These are phyloP conservation scores for Didymella arachidicola DNA, from an alignment of 2,329 filamentous ascomycete species.

Conservation along the genomic window DNA sequence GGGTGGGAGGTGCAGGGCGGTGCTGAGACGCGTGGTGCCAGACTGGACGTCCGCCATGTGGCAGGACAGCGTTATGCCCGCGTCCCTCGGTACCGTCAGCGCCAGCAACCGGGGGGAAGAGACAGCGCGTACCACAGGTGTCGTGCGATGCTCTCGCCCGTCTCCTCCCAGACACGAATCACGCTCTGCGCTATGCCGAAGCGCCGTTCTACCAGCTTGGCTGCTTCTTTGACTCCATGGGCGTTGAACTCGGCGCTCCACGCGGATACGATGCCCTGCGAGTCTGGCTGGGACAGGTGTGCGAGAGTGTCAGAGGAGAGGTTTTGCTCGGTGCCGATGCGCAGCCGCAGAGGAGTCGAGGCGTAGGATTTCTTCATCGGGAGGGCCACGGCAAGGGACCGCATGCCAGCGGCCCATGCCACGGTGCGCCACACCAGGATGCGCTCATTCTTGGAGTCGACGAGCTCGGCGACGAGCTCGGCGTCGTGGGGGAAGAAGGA, in stretches of 20 bases:
- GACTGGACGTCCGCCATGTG: slow-evolving; percentile 51
- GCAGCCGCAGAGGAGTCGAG: slow-evolving; percentile 52
- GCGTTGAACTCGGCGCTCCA: slow-evolving; percentile 61
- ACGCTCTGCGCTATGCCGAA: slow-evolving; percentile 55
- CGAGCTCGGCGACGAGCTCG: slow-evolving; percentile 53
- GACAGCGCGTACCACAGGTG: slow-evolving; percentile 69
- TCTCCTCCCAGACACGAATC: slow-evolving; percentile 70
- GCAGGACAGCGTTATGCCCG: slow-evolving; percentile 64
- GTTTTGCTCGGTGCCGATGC: slow-evolving; percentile 48
- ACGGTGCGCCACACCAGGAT: slow-evolving; percentile 54
- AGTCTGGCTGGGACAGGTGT: slow-evolving; percentile 33
- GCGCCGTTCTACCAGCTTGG: slow-evolving; percentile 64
- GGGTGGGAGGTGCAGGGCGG: not conserved
- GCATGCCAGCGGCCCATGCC: slow-evolving; percentile 55
- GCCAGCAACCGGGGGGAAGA: not conserved
- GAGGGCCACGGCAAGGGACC: slow-evolving; percentile 55
- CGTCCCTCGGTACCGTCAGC: slow-evolving; percentile 56
- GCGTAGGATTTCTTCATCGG: slow-evolving; percentile 51
- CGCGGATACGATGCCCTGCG: slow-evolving; percentile 63
- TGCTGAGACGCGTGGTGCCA: not conserved
- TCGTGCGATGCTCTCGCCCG: slow-evolving; percentile 74
- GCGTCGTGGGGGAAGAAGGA: slow-evolving; percentile 63
- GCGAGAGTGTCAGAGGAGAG: slow-evolving; percentile 40
- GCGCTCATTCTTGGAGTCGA: slow-evolving; percentile 1
- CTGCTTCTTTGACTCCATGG: slow-evolving; percentile 52